Evolutionary conservation across 1,139 yeast species (phyloP).

Genomic region (Blastobotrys serpentis): DNA sequence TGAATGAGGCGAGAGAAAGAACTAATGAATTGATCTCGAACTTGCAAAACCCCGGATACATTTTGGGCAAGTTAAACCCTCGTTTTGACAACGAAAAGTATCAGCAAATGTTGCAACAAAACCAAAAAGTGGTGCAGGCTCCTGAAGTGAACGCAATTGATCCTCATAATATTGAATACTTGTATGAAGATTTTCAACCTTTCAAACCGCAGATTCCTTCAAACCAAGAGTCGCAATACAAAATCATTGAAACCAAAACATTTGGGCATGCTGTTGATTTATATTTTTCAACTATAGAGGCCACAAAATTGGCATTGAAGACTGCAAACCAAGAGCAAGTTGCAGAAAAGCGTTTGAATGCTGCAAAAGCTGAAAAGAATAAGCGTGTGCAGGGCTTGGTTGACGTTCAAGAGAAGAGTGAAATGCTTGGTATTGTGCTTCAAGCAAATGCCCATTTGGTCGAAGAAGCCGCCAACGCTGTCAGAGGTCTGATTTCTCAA

Average conservation of each 20-base stretch:
- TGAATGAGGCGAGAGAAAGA: constrained; percentile 51
- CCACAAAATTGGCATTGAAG: constrained; percentile 69
- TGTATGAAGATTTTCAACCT: constrained; percentile 86
- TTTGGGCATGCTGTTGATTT: constrained; percentile 80
- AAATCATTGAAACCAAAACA: constrained; percentile 42
- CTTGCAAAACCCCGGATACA: constrained; percentile 54
- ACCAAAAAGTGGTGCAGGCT: constrained; percentile 23
- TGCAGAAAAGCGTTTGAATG: constrained; percentile 70
- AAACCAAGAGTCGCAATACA: constrained; percentile 32
- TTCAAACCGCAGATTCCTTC: constrained; percentile 52
- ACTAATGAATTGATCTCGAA: constrained; percentile 32
- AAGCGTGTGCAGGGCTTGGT: constrained; percentile 67
- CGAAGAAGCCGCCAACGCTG: constrained; percentile 67
- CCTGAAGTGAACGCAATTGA: constrained; percentile 31
- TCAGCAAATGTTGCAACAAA: constrained; percentile 2
- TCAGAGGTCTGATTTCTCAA: constrained; percentile 66
- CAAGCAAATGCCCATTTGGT: constrained; percentile 68
- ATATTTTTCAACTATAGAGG: constrained; percentile 82
- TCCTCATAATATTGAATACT: constrained; percentile 44
- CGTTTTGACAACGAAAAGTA: constrained; percentile 45
- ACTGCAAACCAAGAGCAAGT: constrained; percentile 74
- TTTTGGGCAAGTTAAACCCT: constrained; percentile 62
- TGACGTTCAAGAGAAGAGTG: constrained; percentile 63
- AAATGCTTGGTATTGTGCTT: constrained; percentile 69
- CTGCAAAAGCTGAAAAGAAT: constrained; percentile 71